Evolutionary conservation across 306 rosid genomes (phyloP).

Genomic region (Ceratonia siliqua): DNA sequence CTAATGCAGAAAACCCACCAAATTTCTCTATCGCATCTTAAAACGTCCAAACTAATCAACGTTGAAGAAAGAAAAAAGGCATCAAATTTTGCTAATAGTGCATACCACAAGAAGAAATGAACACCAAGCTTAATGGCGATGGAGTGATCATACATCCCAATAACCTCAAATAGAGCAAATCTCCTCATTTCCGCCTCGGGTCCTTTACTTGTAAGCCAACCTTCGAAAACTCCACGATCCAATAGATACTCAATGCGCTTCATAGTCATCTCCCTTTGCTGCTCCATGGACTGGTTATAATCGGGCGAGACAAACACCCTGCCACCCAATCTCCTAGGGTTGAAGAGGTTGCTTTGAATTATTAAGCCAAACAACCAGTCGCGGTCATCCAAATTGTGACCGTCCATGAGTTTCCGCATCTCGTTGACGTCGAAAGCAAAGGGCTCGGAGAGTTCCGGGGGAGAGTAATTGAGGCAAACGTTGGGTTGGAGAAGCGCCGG

Average conservation of each 20-base stretch:
- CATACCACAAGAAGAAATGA: slow-evolving; percentile 73
- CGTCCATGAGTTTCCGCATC: slow-evolving; percentile 74
- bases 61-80: background rate
- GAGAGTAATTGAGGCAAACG: slow-evolving; percentile 46
- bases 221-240: slow-evolving; percentile 64
- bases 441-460: slow-evolving; percentile 51
- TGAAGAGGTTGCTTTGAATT: slow-evolving; percentile 66
- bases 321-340: slow-evolving; percentile 51
- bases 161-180: slow-evolving; percentile 58
- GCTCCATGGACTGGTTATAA: slow-evolving; percentile 84
- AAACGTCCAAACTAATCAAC: background rate
- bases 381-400: slow-evolving; percentile 68
- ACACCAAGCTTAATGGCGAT: slow-evolving; percentile 80
- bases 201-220: slow-evolving; percentile 70
- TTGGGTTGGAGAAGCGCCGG: slow-evolving; percentile 32
- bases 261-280: slow-evolving; percentile 80
- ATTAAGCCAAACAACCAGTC: slow-evolving; percentile 74
- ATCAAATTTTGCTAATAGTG: background rate
- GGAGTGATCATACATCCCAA: slow-evolving; percentile 79
- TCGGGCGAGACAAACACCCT: slow-evolving; percentile 69
- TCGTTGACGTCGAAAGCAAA: slow-evolving; percentile 39
- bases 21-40: background rate
- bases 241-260: slow-evolving; percentile 61
- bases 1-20: too few species aligned
- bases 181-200: slow-evolving; percentile 57